These are phyloP conservation scores for Citrus sinensis DNA, from an alignment of 345 rosid species.

Conservation along the genomic window DVS_A1.0 CM039168.1:28144501-28145000, in stretches of 20 bases:
- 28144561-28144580: background rate
- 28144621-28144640: background rate
- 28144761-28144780: background rate
- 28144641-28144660: background rate
- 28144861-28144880: background rate
- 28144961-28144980: background rate
- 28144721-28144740: background rate
- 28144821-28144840: background rate
- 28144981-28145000: background rate
- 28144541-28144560: background rate
- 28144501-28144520: background rate
- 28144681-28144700: no score
- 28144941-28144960: background rate
- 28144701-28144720: background rate
- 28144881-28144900: conserved; percentile 1
- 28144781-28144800: background rate
- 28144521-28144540: background rate
- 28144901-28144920: conserved; percentile 4
- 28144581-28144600: background rate
- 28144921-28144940: background rate
- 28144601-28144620: background rate
- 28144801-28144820: background rate
- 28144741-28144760: background rate
- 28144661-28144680: background rate
- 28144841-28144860: background rate